Evolutionary conservation across 1,139 yeast genomes (phyloP), one percentile per base, ranked within the genome.

Genomic region (Wickerhamiella infanticola): DNA sequence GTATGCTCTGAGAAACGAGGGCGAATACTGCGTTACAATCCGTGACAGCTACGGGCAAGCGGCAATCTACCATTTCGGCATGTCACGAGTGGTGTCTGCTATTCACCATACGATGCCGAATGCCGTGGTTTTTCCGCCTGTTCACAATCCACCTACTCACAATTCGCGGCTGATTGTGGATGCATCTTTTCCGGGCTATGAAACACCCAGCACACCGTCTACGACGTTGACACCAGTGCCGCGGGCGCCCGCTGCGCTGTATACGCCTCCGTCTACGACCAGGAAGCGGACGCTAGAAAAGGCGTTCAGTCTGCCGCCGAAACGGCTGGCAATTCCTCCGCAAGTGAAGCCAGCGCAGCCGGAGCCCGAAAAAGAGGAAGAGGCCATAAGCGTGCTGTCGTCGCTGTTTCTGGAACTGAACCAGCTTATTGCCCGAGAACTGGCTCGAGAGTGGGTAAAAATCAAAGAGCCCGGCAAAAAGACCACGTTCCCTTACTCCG

Each of bases 401-500:
- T 18, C 18, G 18, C 18, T 18, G 18, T 18, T 18, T 18, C 18
- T 18, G 18, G 18, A 18, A 3, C 72, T 42, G 8, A 33, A 71
- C 51, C 90, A 81, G 55, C 55, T 67, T 1, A 67, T 71, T 1
- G 81, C 90, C 57, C 79, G 79, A 51, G 56, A 66, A 3, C 59
- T 81, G 11, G 80, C 84, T 7, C 81, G 79, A 56, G 66, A 70
- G 11, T 81, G 88, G 86, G 79, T 81, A 45, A 74, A 70, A 53
- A 62, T 66, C 1, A 65, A 79, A 8, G 85, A 79, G 54, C 90
- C 90, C 2, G 68, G 64, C 48, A 81, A 81, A 54, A 85, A 80
- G 60, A 69, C 81, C 1, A 61, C 63, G 24, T 72, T 61, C 52
- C 90, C 90, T 0, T 81, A 81, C 57, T 79, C 74, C 48, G 55